Evolutionary conservation across 2,329 filamentous ascomycete genomes (phyloP).

Genomic region (Nannizziopsis arthrosporioides): DNA sequence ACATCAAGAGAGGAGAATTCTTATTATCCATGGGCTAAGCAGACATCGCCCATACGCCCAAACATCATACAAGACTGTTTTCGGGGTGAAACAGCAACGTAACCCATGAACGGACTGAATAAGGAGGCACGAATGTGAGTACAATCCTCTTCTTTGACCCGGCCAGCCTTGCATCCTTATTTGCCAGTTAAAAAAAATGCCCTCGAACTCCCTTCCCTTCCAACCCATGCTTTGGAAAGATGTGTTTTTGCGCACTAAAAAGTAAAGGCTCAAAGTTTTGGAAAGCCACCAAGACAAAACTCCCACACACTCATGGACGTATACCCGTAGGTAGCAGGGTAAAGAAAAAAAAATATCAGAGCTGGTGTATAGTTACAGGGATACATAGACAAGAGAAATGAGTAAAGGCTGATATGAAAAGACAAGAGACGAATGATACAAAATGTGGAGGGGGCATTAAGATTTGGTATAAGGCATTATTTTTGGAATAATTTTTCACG

Average conservation of each 20-base stretch:
- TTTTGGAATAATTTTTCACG: not conserved
- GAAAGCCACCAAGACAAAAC: slow-evolving; percentile 19
- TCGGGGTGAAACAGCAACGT: not conserved
- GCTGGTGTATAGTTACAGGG: slow-evolving; percentile 18
- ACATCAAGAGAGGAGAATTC: slow-evolving; percentile 30
- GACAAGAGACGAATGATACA: slow-evolving; percentile 11
- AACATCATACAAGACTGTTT: not conserved
- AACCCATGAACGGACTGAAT: not conserved
- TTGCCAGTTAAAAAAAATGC: slow-evolving; percentile 10
- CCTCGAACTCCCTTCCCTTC: slow-evolving; percentile 12
- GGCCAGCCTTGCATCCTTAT: slow-evolving; percentile 7
- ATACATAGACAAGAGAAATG: slow-evolving; percentile 14
- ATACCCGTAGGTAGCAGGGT: slow-evolving; percentile 9
- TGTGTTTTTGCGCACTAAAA: slow-evolving; percentile 1
- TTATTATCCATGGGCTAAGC: slow-evolving; percentile 25
- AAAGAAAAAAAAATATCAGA: slow-evolving; percentile 13
- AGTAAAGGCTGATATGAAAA: slow-evolving; percentile 10
- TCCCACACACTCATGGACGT: slow-evolving; percentile 15
- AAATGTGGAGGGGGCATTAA: slow-evolving; percentile 6
- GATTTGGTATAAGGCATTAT: slow-evolving; percentile 4
- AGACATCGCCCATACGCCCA: not conserved
- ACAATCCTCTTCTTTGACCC: slow-evolving; percentile 6
- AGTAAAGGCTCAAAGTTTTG: slow-evolving; percentile 1
- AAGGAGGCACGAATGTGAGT: not conserved
- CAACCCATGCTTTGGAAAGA: slow-evolving; percentile 11